phyloP scores from a whole-genome alignment of 225 moss, liverwort and hornwort genomes.

The Bryoerythrophyllum caledonicum region DNA sequence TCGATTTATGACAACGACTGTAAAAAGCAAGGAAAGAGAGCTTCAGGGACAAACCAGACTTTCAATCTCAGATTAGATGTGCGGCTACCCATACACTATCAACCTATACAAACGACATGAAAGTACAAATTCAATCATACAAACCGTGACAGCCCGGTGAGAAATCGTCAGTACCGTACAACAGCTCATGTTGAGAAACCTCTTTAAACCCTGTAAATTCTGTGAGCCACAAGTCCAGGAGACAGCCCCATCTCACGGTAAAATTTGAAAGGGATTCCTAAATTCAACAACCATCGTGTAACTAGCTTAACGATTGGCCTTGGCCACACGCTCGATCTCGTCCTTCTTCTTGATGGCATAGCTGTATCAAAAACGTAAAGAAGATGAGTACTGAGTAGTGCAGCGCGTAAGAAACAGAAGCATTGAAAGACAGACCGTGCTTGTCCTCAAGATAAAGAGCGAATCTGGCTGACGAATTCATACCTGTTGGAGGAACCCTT shows the following conservation, averaged over 20 bases:
- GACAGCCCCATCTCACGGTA: constrained; percentile 22
- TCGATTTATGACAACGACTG: not conserved
- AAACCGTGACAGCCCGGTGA: not conserved
- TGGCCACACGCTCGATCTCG: constrained; percentile 85
- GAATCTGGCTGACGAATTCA: too few species aligned
- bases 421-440: too few species aligned
- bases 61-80: not conserved
- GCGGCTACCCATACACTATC: not conserved
- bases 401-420: not conserved
- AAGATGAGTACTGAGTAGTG: not conserved
- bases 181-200: constrained; percentile 11
- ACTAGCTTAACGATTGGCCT: constrained; percentile 72
- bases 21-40: not conserved
- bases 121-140: not conserved
- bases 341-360: constrained; percentile 90
- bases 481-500: constrained; percentile 83
- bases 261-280: constrained; percentile 14
- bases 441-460: not conserved
- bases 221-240: constrained; percentile 23
- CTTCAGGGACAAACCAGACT: not conserved
- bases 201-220: constrained; percentile 25
- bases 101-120: not conserved
- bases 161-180: not conserved
- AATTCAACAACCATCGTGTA: constrained; percentile 1
- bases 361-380: constrained; percentile 24